Evolutionary conservation across 768 basidiomycete genomes (phyloP).

Genomic region (Thelephora ganbajun): DNA sequence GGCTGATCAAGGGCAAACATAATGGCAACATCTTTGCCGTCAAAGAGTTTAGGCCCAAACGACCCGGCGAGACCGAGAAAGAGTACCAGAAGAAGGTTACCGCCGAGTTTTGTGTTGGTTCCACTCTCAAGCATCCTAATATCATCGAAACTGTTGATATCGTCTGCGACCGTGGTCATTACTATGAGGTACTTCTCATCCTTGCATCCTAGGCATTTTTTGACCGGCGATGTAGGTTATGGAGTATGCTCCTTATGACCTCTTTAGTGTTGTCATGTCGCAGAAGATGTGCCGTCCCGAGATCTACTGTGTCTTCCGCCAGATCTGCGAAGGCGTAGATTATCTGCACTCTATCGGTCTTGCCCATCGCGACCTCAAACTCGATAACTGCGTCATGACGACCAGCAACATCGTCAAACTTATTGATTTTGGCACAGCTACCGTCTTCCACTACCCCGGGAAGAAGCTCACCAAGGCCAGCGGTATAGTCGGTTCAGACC

Average conservation of each 20-base stretch:
- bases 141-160: slow-evolving; percentile 98
- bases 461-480: slow-evolving; percentile 65
- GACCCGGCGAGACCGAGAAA: slow-evolving; percentile 78
- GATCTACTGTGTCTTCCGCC: slow-evolving; percentile 97
- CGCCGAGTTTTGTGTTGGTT: slow-evolving; percentile 96
- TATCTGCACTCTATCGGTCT: slow-evolving; percentile 96
- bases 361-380: slow-evolving; percentile 96
- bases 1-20: slow-evolving; percentile 87
- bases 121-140: slow-evolving; percentile 85
- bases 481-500: slow-evolving; percentile 93
- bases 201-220: neutral
- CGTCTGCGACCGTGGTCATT: slow-evolving; percentile 93
- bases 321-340: slow-evolving; percentile 95
- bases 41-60: slow-evolving; percentile 91
- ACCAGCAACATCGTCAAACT: slow-evolving; percentile 87
- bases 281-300: slow-evolving; percentile 97
- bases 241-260: slow-evolving; percentile 98
- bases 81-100: slow-evolving; percentile 99
- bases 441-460: slow-evolving; percentile 97
- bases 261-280: slow-evolving; percentile 99
- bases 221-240: slow-evolving; percentile 53
- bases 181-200: slow-evolving; percentile 71
- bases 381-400: slow-evolving; percentile 99
- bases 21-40: slow-evolving; percentile 86
- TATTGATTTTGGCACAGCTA: slow-evolving; percentile 99